Base-by-base conservation (phyloP, 495 filamentous ascomycete species). In the Penicillium nucicola region DNA sequence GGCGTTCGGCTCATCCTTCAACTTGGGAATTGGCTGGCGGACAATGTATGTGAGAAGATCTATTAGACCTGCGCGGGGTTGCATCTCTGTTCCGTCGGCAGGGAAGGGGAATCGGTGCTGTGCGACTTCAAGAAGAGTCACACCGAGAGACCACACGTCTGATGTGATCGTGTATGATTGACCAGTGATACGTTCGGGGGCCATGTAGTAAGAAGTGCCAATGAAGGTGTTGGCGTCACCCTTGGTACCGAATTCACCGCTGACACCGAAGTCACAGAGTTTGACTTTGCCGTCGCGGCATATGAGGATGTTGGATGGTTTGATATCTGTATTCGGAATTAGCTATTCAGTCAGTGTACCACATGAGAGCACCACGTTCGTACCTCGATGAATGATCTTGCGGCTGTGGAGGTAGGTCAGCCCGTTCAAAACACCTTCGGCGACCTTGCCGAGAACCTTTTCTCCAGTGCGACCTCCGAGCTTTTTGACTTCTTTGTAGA, bases 161-260 rank as follows among this genome's bases (percentile, higher is more conserved):
- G 89, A 95, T 1, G 92, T 98, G 70, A 98, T 98, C 45, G 95
- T 98, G 68, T 98, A 98, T 13, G 85, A 89, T 72, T 97, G 89
- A 42, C 93, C 93, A 2, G 92, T 96, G 68, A 98, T 98, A 38
- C 93, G 86, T 67, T 98, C 93, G 0, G 93, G 93, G 4, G 93
- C 95, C 93, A 98, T 98, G 75, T 98, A 98, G 69, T 97, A 97
- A 15, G 89, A 95, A 30, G 93, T 98, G 19, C 93, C 93, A 64
- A 98, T 98, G 64, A 97, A 98, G 4, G 93, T 98, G 70, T 97
- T 97, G 52, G 93, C 93, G 64, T 97, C 95, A 25, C 93, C 93
- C 66, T 97, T 97, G 45, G 93, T 97, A 53, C 93, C 93, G 67
- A 96, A 96, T 72, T 97, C 95, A 51, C 93, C 93, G 45, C 87